Evolutionary conservation across 2,329 filamentous ascomycete species (phyloP), one percentile per base, ranked within the genome.

Genomic region (Sporothrix variecibatus): DNA sequence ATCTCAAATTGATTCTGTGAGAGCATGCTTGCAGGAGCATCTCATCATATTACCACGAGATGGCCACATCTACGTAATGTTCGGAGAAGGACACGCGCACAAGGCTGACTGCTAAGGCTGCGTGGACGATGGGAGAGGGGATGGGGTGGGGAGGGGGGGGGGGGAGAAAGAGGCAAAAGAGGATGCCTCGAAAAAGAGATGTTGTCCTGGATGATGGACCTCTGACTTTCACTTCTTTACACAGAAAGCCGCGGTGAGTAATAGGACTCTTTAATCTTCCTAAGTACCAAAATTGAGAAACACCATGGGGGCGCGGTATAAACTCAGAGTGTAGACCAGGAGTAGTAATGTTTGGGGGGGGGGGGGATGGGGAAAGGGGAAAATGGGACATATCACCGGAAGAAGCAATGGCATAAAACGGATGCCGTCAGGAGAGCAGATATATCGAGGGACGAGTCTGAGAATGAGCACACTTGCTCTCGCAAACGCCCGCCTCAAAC

Each of bases 311-410:
- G 82, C 84, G 83, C 82, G 87, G 90, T 90, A 88, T 86, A 88
- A 88, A 90, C 87, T 93, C 92, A 92, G 92, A 94, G 92, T 94
- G 92, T 93, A 93, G 90, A 88, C 87, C 91, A 93, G 90, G 76
- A 71, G 88, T 80, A 56, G 23, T 76, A 15, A 31, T 12, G 23
- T 17, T 17, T 62, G 40, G 49, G 74, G 70, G 40, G 34, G 40
- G 49, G 74, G 70, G 40, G 34, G 26, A 64, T 64, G 46, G n/a
- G 17, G 34, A 17, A 62, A 20, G 26, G 53, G 17, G n/a, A 67
- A 51, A 20, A 56, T 7, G n/a, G 23, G 20, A 11, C 9, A 23
- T 11, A 23, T 43, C 12, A 65, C 38, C 38, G 62, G 3, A 6
- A 70, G 43, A 72, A 49, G 56, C 71, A 75, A 65, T 70, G 62